Evolutionary conservation across 176 grass and related monocot species (phyloP).

Genomic region (Saccharum spontaneum): DNA sequence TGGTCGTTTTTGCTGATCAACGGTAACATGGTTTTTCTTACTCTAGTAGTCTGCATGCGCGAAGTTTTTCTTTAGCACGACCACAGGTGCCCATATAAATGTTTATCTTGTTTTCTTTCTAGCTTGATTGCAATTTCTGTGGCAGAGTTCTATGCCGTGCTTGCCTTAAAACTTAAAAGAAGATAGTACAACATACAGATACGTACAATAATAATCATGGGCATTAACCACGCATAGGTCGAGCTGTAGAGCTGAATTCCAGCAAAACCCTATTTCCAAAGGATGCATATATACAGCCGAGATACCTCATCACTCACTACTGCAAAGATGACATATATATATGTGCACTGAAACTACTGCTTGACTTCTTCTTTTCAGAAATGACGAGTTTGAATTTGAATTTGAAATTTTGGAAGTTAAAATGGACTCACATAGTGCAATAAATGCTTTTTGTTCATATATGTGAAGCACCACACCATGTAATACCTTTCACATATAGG

Average conservation of each 20-base stretch:
- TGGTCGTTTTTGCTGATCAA: not conserved
- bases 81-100: not conserved
- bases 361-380: not conserved
- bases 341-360: constrained; percentile 2
- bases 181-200: not conserved
- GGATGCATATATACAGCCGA: not conserved
- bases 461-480: no score
- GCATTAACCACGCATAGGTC: not conserved
- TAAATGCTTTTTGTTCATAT: not conserved
- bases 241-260: constrained; percentile 1
- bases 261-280: not conserved
- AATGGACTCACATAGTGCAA: not conserved
- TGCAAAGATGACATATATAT: not conserved
- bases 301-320: not conserved
- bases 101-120: not conserved
- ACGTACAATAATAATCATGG: not conserved
- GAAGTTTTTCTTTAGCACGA: not conserved
- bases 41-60: not conserved
- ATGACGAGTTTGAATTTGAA: not conserved
- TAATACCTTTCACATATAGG: no score
- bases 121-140: not conserved
- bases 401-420: not conserved
- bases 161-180: not conserved
- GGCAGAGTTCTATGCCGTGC: not conserved
- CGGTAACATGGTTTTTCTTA: not conserved